Evolutionary conservation across 2,329 filamentous ascomycete species (phyloP).

Genomic region (Lachnellula suecica): DNA sequence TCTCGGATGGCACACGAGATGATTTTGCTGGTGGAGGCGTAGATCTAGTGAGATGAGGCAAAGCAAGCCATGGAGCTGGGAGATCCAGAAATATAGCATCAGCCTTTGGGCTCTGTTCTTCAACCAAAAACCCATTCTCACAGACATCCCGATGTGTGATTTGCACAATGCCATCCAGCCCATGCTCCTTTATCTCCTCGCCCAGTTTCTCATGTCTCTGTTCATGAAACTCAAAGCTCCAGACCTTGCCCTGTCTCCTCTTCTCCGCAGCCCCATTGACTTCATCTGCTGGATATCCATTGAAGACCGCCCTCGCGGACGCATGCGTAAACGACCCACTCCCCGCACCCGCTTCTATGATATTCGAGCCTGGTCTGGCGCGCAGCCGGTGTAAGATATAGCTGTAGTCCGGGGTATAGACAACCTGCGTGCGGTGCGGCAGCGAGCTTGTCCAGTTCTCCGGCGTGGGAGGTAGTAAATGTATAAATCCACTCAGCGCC

Average conservation of each 20-base stretch:
- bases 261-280: slow-evolving; percentile 32
- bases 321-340: slow-evolving; percentile 86
- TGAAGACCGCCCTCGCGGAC: slow-evolving; percentile 72
- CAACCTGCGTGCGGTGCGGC: slow-evolving; percentile 81
- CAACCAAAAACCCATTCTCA: slow-evolving; percentile 67
- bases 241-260: slow-evolving; percentile 64
- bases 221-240: slow-evolving; percentile 81
- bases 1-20: slow-evolving; percentile 5
- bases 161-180: slow-evolving; percentile 62
- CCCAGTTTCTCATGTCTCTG: slow-evolving; percentile 68
- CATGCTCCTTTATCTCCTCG: slow-evolving; percentile 68
- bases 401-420: slow-evolving; percentile 85
- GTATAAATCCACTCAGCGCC: slow-evolving; percentile 70
- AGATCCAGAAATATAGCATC: slow-evolving; percentile 77
- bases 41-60: slow-evolving; percentile 69
- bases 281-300: slow-evolving; percentile 57
- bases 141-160: slow-evolving; percentile 81
- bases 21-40: slow-evolving; percentile 30
- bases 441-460: slow-evolving; percentile 80
- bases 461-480: slow-evolving; percentile 75
- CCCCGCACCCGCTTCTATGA: slow-evolving; percentile 81
- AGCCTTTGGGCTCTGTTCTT: slow-evolving; percentile 56
- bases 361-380: slow-evolving; percentile 67
- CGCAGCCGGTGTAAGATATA: slow-evolving; percentile 77
- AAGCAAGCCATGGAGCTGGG: slow-evolving; percentile 77